Percentiles rank a stretch among this genome's conserved stretches.
phyloP scores from a whole-genome alignment of 208 protist genomes.

The Wallacemonas rigidus region DNA sequence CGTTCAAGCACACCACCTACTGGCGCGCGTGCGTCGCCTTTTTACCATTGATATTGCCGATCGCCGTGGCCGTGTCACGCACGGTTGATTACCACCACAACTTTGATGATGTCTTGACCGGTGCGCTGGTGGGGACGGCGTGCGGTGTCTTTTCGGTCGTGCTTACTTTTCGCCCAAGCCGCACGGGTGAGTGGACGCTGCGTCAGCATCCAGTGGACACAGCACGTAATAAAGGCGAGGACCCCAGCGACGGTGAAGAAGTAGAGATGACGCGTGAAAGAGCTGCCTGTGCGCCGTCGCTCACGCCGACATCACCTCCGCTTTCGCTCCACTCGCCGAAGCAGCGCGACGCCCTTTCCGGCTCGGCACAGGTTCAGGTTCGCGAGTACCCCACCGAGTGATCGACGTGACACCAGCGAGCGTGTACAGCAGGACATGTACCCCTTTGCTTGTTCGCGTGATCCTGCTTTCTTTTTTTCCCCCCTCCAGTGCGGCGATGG shows the following conservation, averaged over 20 bases:
- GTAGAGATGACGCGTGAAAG: not conserved
- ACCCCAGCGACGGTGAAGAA: not conserved
- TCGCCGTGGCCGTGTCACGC: constrained; percentile 66
- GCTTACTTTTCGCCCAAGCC: constrained; percentile 28
- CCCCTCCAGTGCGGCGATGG: no score
- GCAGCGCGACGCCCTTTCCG: no score
- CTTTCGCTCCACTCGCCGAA: no score
- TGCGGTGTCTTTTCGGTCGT: constrained; percentile 45
- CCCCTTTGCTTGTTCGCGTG: no score
- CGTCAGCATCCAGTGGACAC: constrained; percentile 32
- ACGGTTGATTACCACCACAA: constrained; percentile 84
- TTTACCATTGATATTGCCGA: constrained; percentile 56
- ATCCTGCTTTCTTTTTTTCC: no score
- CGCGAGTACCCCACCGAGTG: not conserved
- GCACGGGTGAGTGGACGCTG: constrained; percentile 48
- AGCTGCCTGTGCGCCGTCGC: not conserved
- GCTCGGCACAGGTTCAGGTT: not conserved
- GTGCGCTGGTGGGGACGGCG: constrained; percentile 54
- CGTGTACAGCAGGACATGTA: not conserved
- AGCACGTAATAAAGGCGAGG: not conserved
- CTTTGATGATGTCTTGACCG: constrained; percentile 82
- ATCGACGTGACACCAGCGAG: not conserved
- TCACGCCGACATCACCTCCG: no score
- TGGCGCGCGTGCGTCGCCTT: constrained; percentile 44
- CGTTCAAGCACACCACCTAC: constrained; percentile 48